Evolutionary conservation across 768 basidiomycete genomes (phyloP).

Genomic region (Tricholoma bakamatsutake): DNA sequence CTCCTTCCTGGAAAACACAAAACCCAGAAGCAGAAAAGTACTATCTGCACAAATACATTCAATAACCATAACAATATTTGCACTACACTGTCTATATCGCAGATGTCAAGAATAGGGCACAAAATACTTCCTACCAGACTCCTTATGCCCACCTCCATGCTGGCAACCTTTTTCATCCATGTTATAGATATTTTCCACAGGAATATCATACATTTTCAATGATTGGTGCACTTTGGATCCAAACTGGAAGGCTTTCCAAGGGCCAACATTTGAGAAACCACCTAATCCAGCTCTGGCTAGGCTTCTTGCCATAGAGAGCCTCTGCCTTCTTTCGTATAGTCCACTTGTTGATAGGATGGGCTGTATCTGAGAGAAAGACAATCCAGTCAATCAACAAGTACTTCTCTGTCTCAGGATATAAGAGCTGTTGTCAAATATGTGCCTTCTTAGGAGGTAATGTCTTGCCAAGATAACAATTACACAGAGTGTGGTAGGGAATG

Average conservation of each 20-base stretch:
- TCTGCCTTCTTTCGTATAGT: slow-evolving; percentile 1
- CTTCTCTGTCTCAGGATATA: background rate
- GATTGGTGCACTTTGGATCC: slow-evolving; percentile 25
- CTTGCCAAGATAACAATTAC: background rate
- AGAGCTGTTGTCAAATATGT: slow-evolving; percentile 1
- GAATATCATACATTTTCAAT: slow-evolving; percentile 20
- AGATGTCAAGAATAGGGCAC: slow-evolving; percentile 6
- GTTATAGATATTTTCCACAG: slow-evolving; percentile 26
- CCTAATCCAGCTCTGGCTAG: slow-evolving; percentile 5
- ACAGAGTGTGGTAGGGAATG: background rate
- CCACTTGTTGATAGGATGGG: background rate
- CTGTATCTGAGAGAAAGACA: background rate
- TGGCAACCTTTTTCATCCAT: slow-evolving; percentile 32
- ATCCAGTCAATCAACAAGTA: slow-evolving; percentile 8
- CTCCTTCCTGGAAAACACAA: slow-evolving; percentile 29
- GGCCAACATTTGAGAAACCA: slow-evolving; percentile 17
- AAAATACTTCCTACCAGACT: slow-evolving; percentile 12
- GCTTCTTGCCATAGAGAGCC: background rate
- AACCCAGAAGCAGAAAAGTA: slow-evolving; percentile 20
- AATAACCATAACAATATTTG: slow-evolving; percentile 35
- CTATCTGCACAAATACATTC: slow-evolving; percentile 36
- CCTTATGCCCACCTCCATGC: slow-evolving; percentile 24
- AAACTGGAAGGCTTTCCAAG: slow-evolving; percentile 22
- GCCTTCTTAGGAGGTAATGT: background rate
- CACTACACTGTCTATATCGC: slow-evolving; percentile 20